Evolutionary conservation across 306 rosid genomes (phyloP), one percentile per base, ranked within the genome.

Genomic region (Ormosia semicastrata): DNA sequence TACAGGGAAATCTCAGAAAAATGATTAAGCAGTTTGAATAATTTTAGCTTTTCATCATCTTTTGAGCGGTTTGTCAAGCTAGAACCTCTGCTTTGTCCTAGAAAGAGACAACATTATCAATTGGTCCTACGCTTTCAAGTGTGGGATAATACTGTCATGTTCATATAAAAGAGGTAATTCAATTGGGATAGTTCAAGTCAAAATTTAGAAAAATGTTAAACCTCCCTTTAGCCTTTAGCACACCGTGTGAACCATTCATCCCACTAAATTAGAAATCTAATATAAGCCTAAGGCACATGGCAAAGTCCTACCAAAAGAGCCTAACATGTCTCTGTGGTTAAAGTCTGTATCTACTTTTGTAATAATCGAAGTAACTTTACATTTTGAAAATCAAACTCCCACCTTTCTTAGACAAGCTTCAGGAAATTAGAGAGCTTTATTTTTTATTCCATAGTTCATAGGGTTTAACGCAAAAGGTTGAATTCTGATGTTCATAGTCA

Each of bases 301-400:
- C 29, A 43, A 64, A 36, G 79, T 72, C 76, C 75, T 24, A 54
- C 62, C 30, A 49, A 15, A 10, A 52, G 77, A 79, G 12, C 32
- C 73, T 50, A 18, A 65, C 33, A 36, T 69, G 53, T 29, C 80
- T 46, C 50, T 72, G 56, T 69, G 53, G 89, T 68, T 69, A 79
- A 81, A 81, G 81, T 84, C 80, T 78, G 83, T 40, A 68, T 33
- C 12, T 43, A 53, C 93, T 83, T 91, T 86, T 88, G 89, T 67
- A 83, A 73, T 72, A 66, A 82, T 88, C 85, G 75, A 89, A 86
- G 88, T 71, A 66, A 81, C 93, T 91, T 91, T 85, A 56, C 18
- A 86, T 86, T 88, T 91, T 72, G 65, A 85, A 83, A 84, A 77
- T 71, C 41, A 84, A 73, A 53, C 18, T 40, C 57, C 24, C 58